A percentile compares a stretch with the other conserved stretches of the same genome.
Conservation (phyloP, 2,329 filamentous ascomycete genomes). For the Colletotrichum sp. region DNA sequence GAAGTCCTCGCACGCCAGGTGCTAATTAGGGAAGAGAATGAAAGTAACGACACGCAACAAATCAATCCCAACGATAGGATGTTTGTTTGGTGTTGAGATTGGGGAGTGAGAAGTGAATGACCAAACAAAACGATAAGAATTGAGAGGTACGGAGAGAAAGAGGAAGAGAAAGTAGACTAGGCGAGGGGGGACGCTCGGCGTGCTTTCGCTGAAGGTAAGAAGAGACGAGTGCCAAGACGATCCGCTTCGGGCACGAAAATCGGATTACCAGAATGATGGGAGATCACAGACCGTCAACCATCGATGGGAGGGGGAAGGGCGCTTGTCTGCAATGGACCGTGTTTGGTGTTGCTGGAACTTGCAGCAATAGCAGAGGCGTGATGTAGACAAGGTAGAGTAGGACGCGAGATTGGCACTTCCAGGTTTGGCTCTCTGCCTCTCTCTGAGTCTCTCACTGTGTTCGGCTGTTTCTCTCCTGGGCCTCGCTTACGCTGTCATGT, state of each 20-base stretch:
- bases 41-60: neutral
- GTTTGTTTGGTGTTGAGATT: neutral
- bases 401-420: neutral
- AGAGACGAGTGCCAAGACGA: slow-evolving; percentile 20
- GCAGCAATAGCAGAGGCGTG: neutral
- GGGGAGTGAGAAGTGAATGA: neutral
- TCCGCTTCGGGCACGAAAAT: slow-evolving; percentile 12
- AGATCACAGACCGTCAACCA: neutral
- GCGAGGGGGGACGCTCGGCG: neutral
- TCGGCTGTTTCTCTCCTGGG: neutral
- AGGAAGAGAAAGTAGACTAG: neutral
- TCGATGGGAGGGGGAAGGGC: neutral
- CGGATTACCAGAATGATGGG: slow-evolving; percentile 2
- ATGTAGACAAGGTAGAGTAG: neutral
- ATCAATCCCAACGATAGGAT: neutral
- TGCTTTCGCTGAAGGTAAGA: slow-evolving; percentile 12
- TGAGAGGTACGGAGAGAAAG: neutral
- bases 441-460: neutral
- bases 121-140: neutral
- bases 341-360: neutral
- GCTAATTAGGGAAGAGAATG: neutral
- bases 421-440: neutral
- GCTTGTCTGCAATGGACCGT: neutral
- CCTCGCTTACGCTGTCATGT: neutral
- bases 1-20: slow-evolving; percentile 15